These are phyloP conservation scores for Cyclotella atomus DNA, from an alignment of 108 stramenopile genomes.

Conservation along the genomic window DNA sequence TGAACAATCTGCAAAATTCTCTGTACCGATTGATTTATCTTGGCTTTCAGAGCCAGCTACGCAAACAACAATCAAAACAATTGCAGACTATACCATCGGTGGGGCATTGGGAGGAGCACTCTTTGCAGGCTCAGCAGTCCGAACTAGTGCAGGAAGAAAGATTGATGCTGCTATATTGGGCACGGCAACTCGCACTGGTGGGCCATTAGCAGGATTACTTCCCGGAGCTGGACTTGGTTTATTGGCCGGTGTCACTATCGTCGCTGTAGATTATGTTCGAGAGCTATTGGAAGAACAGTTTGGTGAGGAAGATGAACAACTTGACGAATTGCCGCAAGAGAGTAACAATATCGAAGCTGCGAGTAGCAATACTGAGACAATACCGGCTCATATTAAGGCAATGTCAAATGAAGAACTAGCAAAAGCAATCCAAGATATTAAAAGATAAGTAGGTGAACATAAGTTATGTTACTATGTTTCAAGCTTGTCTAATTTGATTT, in stretches of 20 bases:
- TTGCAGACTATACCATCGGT: constrained; percentile 47
- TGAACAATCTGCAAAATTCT: not conserved
- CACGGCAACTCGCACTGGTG: not conserved
- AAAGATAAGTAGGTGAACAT: too few species aligned
- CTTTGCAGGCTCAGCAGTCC: constrained; percentile 37
- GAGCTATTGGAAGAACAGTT: constrained; percentile 13
- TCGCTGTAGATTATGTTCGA: constrained; percentile 22
- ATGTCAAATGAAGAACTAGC: constrained; percentile 38
- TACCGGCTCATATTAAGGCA: constrained; percentile 40
- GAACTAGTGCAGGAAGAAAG: constrained; percentile 33
- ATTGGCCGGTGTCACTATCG: constrained; percentile 37
- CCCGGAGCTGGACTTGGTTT: constrained; percentile 49
- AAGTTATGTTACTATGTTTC: too few species aligned
- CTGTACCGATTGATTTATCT: not conserved
- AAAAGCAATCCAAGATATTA: constrained; percentile 33
- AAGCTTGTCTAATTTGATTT: too few species aligned
- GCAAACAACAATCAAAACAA: constrained; percentile 6
- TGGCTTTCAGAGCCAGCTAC: not conserved
- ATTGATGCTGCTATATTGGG: constrained; percentile 34
- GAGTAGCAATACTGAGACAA: too few species aligned
- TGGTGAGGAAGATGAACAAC: constrained; percentile 13
- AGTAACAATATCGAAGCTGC: too few species aligned
- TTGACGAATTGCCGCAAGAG: not conserved
- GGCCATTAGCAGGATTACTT: constrained; percentile 35
- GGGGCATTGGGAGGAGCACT: constrained; percentile 44